Conservation (phyloP, 2,329 filamentous ascomycete species). For the Cryphonectria radicalis region DNA sequence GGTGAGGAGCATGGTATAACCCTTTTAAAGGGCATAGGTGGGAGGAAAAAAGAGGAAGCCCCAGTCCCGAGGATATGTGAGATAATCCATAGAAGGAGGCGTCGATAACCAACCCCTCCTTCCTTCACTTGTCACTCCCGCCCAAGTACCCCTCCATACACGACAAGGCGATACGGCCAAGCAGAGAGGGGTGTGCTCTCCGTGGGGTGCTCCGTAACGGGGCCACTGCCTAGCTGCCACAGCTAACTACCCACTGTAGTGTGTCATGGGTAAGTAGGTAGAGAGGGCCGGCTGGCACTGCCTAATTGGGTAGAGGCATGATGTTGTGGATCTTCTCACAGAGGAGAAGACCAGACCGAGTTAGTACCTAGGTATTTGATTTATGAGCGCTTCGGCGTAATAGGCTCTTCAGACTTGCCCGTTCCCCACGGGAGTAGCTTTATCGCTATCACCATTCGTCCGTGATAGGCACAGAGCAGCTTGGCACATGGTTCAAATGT, state of each 20-base stretch:
- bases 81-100: not conserved
- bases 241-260: not conserved
- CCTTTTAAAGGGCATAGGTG: not conserved
- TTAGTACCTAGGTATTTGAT: not conserved
- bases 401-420: not conserved
- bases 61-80: not conserved
- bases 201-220: not conserved
- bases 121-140: not conserved
- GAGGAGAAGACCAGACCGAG: not conserved
- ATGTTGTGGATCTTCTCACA: not conserved
- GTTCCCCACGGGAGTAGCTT: not conserved
- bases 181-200: not conserved
- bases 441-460: not conserved
- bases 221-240: not conserved
- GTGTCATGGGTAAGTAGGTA: not conserved
- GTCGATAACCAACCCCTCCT: conserved; percentile 1
- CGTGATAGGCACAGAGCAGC: conserved; percentile 11
- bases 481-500: not conserved
- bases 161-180: not conserved
- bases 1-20: not conserved
- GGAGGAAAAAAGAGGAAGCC: not conserved
- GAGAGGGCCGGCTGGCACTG: not conserved
- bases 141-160: not conserved
- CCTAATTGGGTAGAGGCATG: conserved; percentile 10
- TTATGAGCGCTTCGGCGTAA: not conserved